These are phyloP conservation scores for Cupressus sempervirens DNA, from an alignment of 75 land plant genomes.

Conservation along the genomic window DNA sequence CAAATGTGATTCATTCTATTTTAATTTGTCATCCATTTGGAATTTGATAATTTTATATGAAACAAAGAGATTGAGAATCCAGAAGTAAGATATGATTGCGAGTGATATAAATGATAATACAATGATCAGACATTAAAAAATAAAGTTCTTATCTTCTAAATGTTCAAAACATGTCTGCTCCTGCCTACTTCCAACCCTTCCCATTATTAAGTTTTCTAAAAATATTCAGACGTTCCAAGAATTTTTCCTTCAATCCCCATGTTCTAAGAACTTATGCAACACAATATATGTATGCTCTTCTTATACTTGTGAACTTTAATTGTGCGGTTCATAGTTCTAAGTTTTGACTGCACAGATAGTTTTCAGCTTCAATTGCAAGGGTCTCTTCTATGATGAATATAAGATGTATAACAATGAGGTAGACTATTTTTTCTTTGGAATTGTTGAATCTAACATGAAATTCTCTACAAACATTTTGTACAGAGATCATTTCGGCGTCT, in stretches of 20 bases:
- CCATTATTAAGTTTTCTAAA: neutral
- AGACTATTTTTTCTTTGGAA: neutral
- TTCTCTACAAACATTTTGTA: neutral
- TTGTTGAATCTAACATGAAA: neutral
- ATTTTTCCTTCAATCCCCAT: neutral
- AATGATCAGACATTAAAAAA: neutral
- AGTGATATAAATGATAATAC: neutral
- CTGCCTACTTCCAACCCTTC: neutral
- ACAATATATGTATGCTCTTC: neutral
- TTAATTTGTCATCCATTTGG: neutral
- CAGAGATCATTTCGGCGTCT: constrained; percentile 81
- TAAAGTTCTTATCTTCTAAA: neutral
- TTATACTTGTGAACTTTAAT: neutral
- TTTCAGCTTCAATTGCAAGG: neutral
- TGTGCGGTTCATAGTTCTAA: neutral
- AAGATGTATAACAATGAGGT: neutral
- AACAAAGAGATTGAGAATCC: neutral
- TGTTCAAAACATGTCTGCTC: neutral
- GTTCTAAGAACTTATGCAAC: neutral
- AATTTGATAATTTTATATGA: too few species aligned
- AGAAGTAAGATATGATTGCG: neutral
- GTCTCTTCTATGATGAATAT: neutral
- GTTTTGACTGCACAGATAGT: neutral
- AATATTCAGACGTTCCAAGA: neutral
- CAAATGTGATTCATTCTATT: neutral